Base-by-base conservation (phyloP, 441 rosid species). In the Melastoma candidum region DNA sequence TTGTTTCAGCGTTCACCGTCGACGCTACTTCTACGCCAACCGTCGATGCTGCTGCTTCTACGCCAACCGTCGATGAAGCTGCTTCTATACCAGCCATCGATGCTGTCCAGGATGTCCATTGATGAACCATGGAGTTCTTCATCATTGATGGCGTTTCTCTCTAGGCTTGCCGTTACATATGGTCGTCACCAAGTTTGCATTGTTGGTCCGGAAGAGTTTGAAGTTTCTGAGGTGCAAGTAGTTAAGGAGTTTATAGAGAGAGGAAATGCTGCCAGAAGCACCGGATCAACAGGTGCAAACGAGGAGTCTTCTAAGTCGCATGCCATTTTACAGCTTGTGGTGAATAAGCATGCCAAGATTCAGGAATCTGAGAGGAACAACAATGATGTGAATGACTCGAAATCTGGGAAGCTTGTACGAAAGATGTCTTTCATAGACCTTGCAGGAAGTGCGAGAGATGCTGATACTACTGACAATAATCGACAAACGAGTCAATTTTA, bases 301-400 rank as follows among this genome's bases (percentile, higher is more conserved):
- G 99, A 94, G 77, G 97, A 94, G 77, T 94, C 99, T 66, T 94
- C 97, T 43, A 78, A 97, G 75, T 94, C 99, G 56, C 99, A 94
- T 79, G 99, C 99, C 63, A 89, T 94, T 69, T 72, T 94, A 65
- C 99, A 94, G 65, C 96, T 94, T 73, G 89, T 57, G 58, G 72
- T 89, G 59, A 93, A 93, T 83, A 93, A 89, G 77, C 96, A 89
- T 63, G 70, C 50, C 43, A 96, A 89, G 70, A 72, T 80, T 46
- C 89, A 87, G 73, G 97, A 93, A 41, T 73, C 95, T 7, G 83
- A 82, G 77, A 74, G 95, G 66, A 86, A 67, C 68, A 32, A 32
- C 41, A 88, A 71, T 63, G 95, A 93, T 58, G 81, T 56, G 60
- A 84, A 87, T 70, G 99, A 89, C 49, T 65, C 87, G 49, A 80